Base-by-base conservation (phyloP, 2,329 filamentous ascomycete genomes). In the Fusarium secorum region DNA sequence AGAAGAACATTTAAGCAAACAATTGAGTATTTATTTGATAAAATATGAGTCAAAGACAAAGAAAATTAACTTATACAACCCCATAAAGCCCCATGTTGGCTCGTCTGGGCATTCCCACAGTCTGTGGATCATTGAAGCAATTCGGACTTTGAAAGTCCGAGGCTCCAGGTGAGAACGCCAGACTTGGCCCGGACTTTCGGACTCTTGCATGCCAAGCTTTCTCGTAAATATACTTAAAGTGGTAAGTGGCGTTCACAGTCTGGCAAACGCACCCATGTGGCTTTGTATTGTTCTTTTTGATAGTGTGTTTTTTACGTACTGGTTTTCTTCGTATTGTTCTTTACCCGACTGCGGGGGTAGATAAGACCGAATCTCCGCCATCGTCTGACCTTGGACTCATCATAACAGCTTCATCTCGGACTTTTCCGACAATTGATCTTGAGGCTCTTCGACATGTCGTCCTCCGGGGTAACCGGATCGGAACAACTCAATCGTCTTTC, bases 401-500 rank as follows among this genome's bases (percentile, higher is more conserved):
- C 17, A 9, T 24, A 15, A 3, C 26, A 65, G 39, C n/a, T n/a
- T 15, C 8, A 35, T 58, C 18, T 38, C 67, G 58, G 68, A 56
- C 69, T 58, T 56, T 72, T 20, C 18, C 51, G 39, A 18, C n/a
- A n/a, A 32, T 11, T 20, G 17, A 32, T 41, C n/a, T 48, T 48
- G 48, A 52, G 42, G 22, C 30, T 51, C 28, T 35, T n/a, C 51
- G n/a, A 38, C 8, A 72, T 72, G 69, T 71, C 66, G 8, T 38
- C 28, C 13, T 38, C 70, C 26, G 39, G 49, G 3, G 32, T 24
- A 42, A 55, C 60, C 38, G 62, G 62, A 39, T 35, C 70, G 24
- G 70, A 74, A 33, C 70, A 75, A 60, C 57, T 75, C 10, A 76
- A 75, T 35, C 74, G 74, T 35, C 71, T 76, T 35, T 76, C 74